A percentile compares a stretch with the other conserved stretches of the same genome.
phyloP scores from a whole-genome alignment of 176 grass and related monocot genomes.

The Triticum turgidum region DNA sequence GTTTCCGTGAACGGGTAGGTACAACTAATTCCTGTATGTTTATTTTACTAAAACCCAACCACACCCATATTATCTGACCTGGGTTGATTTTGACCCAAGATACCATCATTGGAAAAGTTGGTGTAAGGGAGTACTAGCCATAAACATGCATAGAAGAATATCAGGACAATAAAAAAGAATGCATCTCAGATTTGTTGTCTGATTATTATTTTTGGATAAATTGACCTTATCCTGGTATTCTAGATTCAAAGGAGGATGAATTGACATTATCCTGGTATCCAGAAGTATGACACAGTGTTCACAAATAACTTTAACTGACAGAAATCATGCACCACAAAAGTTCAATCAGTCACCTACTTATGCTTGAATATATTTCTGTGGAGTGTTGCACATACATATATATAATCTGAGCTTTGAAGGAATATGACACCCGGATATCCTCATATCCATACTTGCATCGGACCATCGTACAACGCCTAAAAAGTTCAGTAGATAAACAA shows the following conservation, averaged over 20 bases:
- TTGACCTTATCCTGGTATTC: too few relatives aligned
- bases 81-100: constrained; percentile 16
- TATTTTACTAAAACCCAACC: constrained; percentile 16
- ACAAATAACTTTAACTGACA: constrained; percentile 9
- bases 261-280: too few relatives aligned
- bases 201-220: too few relatives aligned
- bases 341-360: not conserved
- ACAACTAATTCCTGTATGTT: constrained; percentile 15
- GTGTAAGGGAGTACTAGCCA: not conserved
- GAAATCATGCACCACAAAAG: not conserved
- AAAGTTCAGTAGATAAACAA: not conserved
- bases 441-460: not conserved
- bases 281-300: not conserved
- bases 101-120: constrained; percentile 1
- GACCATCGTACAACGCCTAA: not conserved
- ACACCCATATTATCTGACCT: not conserved
- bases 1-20: constrained; percentile 10
- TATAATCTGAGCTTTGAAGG: not conserved
- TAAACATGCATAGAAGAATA: not conserved
- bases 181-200: too few relatives aligned
- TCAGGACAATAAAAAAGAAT: too few relatives aligned
- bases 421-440: not conserved
- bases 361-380: not conserved
- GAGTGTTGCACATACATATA: not conserved
- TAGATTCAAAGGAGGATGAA: too few relatives aligned